Base-by-base conservation (phyloP, 257 asterid species). In the Rhazya stricta region DNA sequence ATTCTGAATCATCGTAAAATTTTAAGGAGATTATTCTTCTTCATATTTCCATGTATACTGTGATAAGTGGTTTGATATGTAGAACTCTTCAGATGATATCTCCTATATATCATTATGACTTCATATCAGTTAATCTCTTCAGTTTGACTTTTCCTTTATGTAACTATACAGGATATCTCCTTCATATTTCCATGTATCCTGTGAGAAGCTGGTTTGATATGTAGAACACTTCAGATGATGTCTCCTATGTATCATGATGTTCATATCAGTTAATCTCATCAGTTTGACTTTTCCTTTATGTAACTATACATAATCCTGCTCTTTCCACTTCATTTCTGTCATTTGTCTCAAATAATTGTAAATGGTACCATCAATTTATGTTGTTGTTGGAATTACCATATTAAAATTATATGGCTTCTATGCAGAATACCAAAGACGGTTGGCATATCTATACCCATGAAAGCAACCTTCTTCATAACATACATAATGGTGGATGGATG, bases 401-500 rank as follows among this genome's bases (percentile, higher is more conserved):
- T 37, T 74, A 39, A 30, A 76, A 25, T 71, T 72, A 62, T 37
- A 19, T 80, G 76, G 72, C 74, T 77, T 39, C 43, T 76, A 79
- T 77, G 82, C 92, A 93, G 98, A 29, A 83, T 93, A 60, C 88
- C 91, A 9, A 80, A 9, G 81, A 91, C 88, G 74, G 82, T 93
- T 42, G 97, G 98, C 70, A 93, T 86, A 29, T 96, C 96, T 51
- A 91, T 93, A 78, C 98, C 98, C 21, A 89, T 91, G 98, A 93
- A 91, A 83, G 98, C 97, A 51, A 88, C 97, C 46, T 93, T 93
- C 89, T 93, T 93, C 75, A 91, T 93, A 71, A 89, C 98, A 34
- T 93, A 93, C 66, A 83, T 89, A 77, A 93, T 93, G 97, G 88
- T 93, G 74, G 98, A 93, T 67, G 98, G 98, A 75, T 91, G 98